Percentiles rank a stretch among this genome's conserved stretches.
Conservation (phyloP, 2,329 filamentous ascomycete species). For the Colletotrichum kahawae region DNA sequence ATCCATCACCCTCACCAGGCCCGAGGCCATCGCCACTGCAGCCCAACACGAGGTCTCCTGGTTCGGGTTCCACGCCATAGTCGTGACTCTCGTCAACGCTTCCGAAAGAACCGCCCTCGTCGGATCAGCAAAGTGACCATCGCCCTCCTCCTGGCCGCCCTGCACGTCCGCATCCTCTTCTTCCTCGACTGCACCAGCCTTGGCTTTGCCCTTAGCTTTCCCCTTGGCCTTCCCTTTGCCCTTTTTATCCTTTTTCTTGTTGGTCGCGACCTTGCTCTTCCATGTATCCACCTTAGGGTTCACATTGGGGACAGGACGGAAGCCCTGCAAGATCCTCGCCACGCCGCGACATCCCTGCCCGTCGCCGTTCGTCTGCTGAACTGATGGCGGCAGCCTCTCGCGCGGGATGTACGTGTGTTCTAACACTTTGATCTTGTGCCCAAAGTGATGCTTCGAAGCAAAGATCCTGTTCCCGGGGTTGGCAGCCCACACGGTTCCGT, state of each 20-base stretch:
- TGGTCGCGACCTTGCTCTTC: slow-evolving; percentile 43
- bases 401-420: slow-evolving; percentile 58
- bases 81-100: slow-evolving; percentile 65
- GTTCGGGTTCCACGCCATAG: slow-evolving; percentile 73
- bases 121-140: slow-evolving; percentile 35
- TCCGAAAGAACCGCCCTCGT: slow-evolving; percentile 62
- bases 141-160: slow-evolving; percentile 25
- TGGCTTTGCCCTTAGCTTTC: slow-evolving; percentile 37
- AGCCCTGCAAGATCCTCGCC: slow-evolving; percentile 57
- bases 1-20: slow-evolving; percentile 70
- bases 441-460: slow-evolving; percentile 38
- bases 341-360: slow-evolving; percentile 41
- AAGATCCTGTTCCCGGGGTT: slow-evolving; percentile 51
- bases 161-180: slow-evolving; percentile 27
- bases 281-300: slow-evolving; percentile 45
- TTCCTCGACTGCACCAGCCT: slow-evolving; percentile 32
- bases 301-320: slow-evolving; percentile 53
- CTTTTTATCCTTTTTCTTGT: slow-evolving; percentile 40
- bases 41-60: slow-evolving; percentile 69
- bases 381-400: slow-evolving; percentile 25
- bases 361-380: neutral
- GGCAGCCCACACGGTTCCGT: slow-evolving; percentile 57
- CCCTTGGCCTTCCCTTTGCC: slow-evolving; percentile 37
- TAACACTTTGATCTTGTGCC: slow-evolving; percentile 50
- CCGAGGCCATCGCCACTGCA: slow-evolving; percentile 69